phyloP scores from a whole-genome alignment of 2,329 filamentous ascomycete genomes.

The Clonostachys byssicola region DNA sequence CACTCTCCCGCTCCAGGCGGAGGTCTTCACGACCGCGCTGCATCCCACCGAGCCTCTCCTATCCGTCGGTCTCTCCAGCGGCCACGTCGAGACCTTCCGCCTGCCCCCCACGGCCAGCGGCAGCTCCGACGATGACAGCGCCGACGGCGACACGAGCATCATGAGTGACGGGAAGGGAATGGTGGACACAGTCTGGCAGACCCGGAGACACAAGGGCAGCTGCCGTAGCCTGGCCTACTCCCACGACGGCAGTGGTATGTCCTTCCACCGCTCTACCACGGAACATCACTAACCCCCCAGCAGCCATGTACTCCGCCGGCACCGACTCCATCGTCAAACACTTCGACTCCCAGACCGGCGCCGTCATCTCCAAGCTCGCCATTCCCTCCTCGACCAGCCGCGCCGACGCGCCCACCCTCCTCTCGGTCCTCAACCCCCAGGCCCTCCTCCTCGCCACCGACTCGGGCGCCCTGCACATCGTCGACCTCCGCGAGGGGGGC shows the following conservation, averaged over 20 bases:
- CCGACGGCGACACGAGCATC: slow-evolving; percentile 41
- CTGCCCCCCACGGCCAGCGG: slow-evolving; percentile 50
- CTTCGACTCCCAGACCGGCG: slow-evolving; percentile 53
- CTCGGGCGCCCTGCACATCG: slow-evolving; percentile 82
- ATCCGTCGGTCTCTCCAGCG: slow-evolving; percentile 78
- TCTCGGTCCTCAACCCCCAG: slow-evolving; percentile 83
- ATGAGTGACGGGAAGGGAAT: slow-evolving; percentile 63
- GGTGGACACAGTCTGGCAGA: slow-evolving; percentile 83
- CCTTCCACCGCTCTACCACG: slow-evolving; percentile 15
- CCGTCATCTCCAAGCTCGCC: slow-evolving; percentile 77
- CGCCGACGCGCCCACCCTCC: slow-evolving; percentile 71
- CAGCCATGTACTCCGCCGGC: slow-evolving; percentile 60
- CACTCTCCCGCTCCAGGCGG: slow-evolving; percentile 77
- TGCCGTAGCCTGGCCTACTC: slow-evolving; percentile 79
- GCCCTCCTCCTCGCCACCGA: slow-evolving; percentile 87
- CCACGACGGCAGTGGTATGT: slow-evolving; percentile 63
- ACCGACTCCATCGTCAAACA: slow-evolving; percentile 55
- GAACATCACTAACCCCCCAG: background rate
- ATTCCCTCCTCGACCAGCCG: slow-evolving; percentile 57
- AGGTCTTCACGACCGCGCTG: slow-evolving; percentile 83
- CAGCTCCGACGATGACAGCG: slow-evolving; percentile 37
- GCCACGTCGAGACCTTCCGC: slow-evolving; percentile 81
- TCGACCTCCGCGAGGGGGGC: slow-evolving; percentile 68
- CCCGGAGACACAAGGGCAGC: slow-evolving; percentile 88
- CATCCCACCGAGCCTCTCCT: slow-evolving; percentile 83